Evolutionary conservation across 495 filamentous ascomycete genomes (phyloP), one percentile per base, ranked within the genome.

Genomic region (Aspergillus affinis): DNA sequence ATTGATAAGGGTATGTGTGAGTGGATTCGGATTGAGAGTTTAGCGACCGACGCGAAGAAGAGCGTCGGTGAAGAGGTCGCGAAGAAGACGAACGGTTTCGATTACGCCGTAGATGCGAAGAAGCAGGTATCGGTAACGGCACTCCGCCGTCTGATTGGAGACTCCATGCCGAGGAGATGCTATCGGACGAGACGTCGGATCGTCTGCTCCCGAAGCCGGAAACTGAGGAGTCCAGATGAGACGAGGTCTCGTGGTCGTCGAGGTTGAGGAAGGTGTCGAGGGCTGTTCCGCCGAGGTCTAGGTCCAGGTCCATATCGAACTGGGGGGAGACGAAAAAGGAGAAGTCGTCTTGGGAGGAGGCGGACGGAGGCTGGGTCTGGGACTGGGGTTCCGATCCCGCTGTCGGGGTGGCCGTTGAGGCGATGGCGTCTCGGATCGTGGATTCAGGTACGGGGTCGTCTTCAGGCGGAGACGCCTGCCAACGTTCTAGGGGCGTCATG

Each of bases 401-500:
- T 2, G 84, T 84, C 67, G 88, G 85, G 60, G 81, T 84, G 8
- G 80, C 9, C 6, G 21, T 52, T 17, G 50, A 81, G n/a, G 63
- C 61, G 18, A 75, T 72, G n/a, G 74, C 73, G 19, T 75, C 65
- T 61, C 69, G 68, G 21, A 75, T 78, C 0, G 59, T 65, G 0
- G 72, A 65, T 59, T 75, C 65, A 3, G 71, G 51, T 0, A 74
- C 67, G 2, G 68, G 64, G 26, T 78, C 90, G 68, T 92, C 81
- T 72, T 93, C 90, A 12, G 90, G 90, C 4, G 90, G 90, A 32
- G 90, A 92, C 64, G 84, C 78, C 70, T 88, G 81, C 90, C 90
- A 94, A 72, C 90, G 76, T 68, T 94, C 89, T 58, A 94, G 74
- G 1, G 90, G 90, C 55, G 74, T 76, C 67, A 78, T 86, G 80